Evolutionary conservation across 2,329 filamentous ascomycete species (phyloP).

Genomic region (Verticillium tricorpus): DNA sequence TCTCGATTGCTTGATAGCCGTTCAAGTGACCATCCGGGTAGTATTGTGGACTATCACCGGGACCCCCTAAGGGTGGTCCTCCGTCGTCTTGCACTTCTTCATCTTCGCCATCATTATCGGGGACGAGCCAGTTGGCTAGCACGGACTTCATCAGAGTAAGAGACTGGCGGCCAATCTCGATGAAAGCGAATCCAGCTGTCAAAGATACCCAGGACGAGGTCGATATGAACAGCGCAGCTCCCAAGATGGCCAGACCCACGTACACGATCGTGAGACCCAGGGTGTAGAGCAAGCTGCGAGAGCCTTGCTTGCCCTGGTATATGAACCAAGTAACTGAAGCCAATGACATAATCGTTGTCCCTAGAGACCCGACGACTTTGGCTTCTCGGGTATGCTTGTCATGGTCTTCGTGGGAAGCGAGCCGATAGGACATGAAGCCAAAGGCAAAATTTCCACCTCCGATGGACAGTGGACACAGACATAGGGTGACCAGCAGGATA

Average conservation of each 20-base stretch:
- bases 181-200: background rate
- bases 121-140: background rate
- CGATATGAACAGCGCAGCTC: background rate
- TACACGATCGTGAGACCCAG: background rate
- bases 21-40: too few relatives aligned
- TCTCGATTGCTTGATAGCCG: background rate
- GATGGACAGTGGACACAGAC: background rate
- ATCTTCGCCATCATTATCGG: background rate
- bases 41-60: too few relatives aligned
- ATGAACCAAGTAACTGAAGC: background rate
- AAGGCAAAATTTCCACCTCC: background rate
- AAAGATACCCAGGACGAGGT: background rate
- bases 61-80: too few relatives aligned
- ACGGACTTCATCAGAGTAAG: background rate
- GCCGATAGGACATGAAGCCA: background rate
- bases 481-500: background rate
- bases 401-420: background rate
- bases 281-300: background rate
- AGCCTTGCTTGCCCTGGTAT: background rate
- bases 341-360: background rate
- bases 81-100: background rate
- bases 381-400: background rate
- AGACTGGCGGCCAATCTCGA: background rate
- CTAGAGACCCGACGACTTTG: background rate
- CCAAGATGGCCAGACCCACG: background rate